These are phyloP conservation scores for Coemansia sp. DNA, from an alignment of 192 early-diverging fungal species.

Conservation along the genomic window DNA sequence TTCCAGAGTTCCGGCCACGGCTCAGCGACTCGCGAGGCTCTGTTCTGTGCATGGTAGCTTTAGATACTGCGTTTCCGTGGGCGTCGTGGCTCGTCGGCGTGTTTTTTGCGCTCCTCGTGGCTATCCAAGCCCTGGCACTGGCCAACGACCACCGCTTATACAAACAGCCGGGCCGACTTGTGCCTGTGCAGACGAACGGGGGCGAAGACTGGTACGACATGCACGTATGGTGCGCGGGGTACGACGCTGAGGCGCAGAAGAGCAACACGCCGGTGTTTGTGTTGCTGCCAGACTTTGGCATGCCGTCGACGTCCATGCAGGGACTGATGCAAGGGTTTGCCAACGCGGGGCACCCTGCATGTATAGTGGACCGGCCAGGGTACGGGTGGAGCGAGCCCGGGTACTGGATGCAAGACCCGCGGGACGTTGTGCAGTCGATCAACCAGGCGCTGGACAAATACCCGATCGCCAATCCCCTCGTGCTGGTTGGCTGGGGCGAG, in stretches of 20 bases:
- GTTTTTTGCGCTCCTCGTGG: conserved; percentile 46
- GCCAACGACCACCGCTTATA: conserved; percentile 44
- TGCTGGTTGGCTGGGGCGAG: conserved; percentile 56
- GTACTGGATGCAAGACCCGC: conserved; percentile 50
- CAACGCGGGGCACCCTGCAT: conserved; percentile 41
- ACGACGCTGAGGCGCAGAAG: conserved; percentile 5
- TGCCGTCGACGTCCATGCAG: conserved; percentile 53
- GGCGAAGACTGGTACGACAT: conserved; percentile 48
- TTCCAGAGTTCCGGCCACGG: conserved; percentile 47
- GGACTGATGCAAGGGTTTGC: conserved; percentile 45
- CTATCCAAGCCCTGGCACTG: conserved; percentile 50
- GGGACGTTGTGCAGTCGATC: conserved; percentile 53
- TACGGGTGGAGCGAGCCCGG: conserved; percentile 59
- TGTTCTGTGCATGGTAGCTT: conserved; percentile 25
- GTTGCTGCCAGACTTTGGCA: conserved; percentile 50
- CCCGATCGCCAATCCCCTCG: conserved; percentile 41
- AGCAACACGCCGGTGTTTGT: conserved; percentile 44
- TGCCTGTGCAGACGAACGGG: conserved; percentile 46
- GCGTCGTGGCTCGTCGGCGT: conserved; percentile 27
- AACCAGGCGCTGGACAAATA: conserved; percentile 50
- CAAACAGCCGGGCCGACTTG: conserved; percentile 32
- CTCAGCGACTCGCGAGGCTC: conserved; percentile 36
- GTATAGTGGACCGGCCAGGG: conserved; percentile 54
- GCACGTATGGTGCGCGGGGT: conserved; percentile 53
- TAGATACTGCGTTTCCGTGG: conserved; percentile 48